These are phyloP conservation scores for Alternaria consortialis DNA, from an alignment of 2,329 filamentous ascomycete genomes.

Conservation along the genomic window DNA sequence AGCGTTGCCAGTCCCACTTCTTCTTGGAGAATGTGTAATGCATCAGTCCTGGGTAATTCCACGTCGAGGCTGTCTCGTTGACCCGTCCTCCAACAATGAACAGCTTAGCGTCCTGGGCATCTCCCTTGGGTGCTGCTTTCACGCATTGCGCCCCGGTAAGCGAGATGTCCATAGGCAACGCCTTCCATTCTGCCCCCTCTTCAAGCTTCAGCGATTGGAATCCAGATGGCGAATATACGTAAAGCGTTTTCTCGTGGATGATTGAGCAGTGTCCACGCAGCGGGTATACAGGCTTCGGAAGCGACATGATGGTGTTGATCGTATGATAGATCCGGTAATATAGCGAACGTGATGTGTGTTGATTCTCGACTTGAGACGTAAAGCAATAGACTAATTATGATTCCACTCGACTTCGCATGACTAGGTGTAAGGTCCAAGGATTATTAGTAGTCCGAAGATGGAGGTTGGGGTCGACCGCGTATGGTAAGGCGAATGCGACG, in stretches of 20 bases:
- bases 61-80: constrained; percentile 44
- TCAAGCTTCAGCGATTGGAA: constrained; percentile 78
- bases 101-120: constrained; percentile 69
- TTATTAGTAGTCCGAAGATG: not conserved
- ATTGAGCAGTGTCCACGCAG: constrained; percentile 83
- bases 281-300: constrained; percentile 73
- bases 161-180: constrained; percentile 70
- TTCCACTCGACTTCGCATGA: constrained; percentile 41
- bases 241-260: constrained; percentile 82
- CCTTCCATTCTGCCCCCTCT: constrained; percentile 75
- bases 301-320: constrained; percentile 65
- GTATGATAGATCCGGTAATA: constrained; percentile 18
- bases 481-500: constrained; percentile 7
- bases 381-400: constrained; percentile 32
- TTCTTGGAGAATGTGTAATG: constrained; percentile 66
- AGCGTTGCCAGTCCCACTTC: constrained; percentile 66
- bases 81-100: constrained; percentile 79
- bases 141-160: constrained; percentile 83
- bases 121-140: constrained; percentile 67
- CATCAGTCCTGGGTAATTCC: constrained; percentile 78
- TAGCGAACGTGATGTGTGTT: constrained; percentile 28
- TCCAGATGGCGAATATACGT: constrained; percentile 77
- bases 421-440: constrained; percentile 25
- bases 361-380: constrained; percentile 28
- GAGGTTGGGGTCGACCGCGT: constrained; percentile 1